Evolutionary conservation across 1,284 basidiomycete genomes (phyloP).

Genomic region (Tylopilus sp.): DNA sequence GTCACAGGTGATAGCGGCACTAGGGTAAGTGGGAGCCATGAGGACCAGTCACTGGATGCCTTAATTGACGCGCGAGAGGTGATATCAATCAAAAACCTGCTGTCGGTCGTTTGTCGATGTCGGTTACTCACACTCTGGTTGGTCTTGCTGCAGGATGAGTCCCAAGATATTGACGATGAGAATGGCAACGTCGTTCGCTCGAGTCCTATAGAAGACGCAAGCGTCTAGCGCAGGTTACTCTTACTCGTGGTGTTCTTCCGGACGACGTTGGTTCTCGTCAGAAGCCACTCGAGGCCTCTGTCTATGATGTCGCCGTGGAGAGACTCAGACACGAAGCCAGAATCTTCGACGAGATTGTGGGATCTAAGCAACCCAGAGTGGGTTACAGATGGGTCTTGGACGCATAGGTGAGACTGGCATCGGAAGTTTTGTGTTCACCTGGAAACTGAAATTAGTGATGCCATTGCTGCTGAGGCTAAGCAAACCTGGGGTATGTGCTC

Average conservation of each 20-base stretch:
- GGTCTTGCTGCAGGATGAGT: constrained; percentile 12
- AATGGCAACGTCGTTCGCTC: constrained; percentile 18
- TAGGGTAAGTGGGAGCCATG: constrained; percentile 51
- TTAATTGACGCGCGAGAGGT: constrained; percentile 56
- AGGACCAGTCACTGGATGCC: constrained; percentile 42
- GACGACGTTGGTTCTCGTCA: constrained; percentile 74
- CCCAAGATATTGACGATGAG: constrained; percentile 22
- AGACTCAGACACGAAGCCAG: constrained; percentile 68
- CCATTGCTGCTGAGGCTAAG: constrained; percentile 42
- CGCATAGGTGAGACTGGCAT: constrained; percentile 70
- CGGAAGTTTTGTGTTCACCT: constrained; percentile 54
- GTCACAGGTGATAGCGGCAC: constrained; percentile 48
- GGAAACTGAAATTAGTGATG: constrained; percentile 50
- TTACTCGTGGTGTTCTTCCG: constrained; percentile 60
- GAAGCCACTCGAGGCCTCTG: constrained; percentile 78
- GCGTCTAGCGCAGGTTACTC: constrained; percentile 61
- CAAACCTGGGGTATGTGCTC: constrained; percentile 16
- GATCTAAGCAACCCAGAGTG: too few species aligned
- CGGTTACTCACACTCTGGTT: neutral
- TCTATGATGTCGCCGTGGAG: constrained; percentile 77
- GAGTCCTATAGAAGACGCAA: constrained; percentile 43
- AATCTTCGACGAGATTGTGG: constrained; percentile 55
- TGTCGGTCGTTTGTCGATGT: constrained; percentile 14
- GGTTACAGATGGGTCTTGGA: too few species aligned
- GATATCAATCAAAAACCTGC: constrained; percentile 43